A percentile compares a stretch with the other conserved stretches of the same genome.
phyloP scores from a whole-genome alignment of 352 stramenopile genomes.

The Globisporangium nodosum region DNA sequence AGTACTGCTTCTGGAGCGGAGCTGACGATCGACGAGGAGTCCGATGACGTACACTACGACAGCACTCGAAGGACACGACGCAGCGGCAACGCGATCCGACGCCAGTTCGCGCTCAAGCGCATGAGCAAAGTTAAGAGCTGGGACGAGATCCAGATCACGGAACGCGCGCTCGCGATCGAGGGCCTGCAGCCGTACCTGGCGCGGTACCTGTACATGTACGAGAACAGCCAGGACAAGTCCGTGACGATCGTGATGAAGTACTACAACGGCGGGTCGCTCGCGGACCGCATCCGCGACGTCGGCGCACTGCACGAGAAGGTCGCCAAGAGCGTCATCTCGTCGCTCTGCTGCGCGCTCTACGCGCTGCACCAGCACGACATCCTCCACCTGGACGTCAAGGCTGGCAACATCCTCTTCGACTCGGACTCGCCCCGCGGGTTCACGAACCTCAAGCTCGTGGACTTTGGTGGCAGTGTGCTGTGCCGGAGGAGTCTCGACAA shows the following conservation, averaged over 20 bases:
- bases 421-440: slow-evolving; percentile 25
- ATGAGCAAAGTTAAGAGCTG: slow-evolving; percentile 27
- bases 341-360: slow-evolving; percentile 40
- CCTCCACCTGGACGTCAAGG: slow-evolving; percentile 62
- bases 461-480: slow-evolving; percentile 48
- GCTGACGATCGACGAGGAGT: no score
- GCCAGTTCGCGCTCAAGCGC: slow-evolving; percentile 45
- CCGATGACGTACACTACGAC: background rate
- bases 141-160: slow-evolving; percentile 40
- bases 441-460: slow-evolving; percentile 55
- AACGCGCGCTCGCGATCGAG: slow-evolving; percentile 26
- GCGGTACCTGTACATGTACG: slow-evolving; percentile 55
- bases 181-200: slow-evolving; percentile 37
- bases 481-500: background rate
- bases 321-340: slow-evolving; percentile 32
- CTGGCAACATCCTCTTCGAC: slow-evolving; percentile 63
- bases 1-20: background rate
- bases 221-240: slow-evolving; percentile 34
- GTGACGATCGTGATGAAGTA: slow-evolving; percentile 64
- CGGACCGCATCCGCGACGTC: slow-evolving; percentile 32
- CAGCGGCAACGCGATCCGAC: background rate
- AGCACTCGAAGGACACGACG: background rate
- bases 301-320: slow-evolving; percentile 27
- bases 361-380: slow-evolving; percentile 46
- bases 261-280: slow-evolving; percentile 49